Percentiles rank a stretch among this genome's conserved stretches.
Conservation (phyloP, 2,329 filamentous ascomycete genomes). For the Cytospora mali region DNA sequence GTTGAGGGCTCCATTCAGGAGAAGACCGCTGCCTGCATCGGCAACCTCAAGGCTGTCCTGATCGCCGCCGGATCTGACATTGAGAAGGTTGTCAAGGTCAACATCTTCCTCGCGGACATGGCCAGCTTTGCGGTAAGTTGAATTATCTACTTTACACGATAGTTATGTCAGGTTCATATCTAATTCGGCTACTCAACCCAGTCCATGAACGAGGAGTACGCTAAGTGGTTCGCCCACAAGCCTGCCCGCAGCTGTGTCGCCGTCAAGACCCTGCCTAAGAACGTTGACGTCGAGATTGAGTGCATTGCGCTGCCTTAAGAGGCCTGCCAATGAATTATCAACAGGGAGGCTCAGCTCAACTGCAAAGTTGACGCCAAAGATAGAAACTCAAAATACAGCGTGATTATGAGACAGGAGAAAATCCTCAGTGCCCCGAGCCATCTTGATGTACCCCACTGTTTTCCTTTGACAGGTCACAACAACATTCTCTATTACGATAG, state of each 20-base stretch:
- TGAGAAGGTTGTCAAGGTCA: conserved; percentile 84
- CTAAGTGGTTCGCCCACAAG: conserved; percentile 81
- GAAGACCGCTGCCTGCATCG: conserved; percentile 64
- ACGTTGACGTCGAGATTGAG: conserved; percentile 88
- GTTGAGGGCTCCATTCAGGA: conserved; percentile 64
- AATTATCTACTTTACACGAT: not conserved
- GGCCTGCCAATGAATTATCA: not conserved
- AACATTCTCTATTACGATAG: not conserved
- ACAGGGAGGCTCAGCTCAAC: not conserved
- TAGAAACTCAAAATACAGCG: not conserved
- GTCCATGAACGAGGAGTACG: conserved; percentile 84
- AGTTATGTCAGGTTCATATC: not conserved
- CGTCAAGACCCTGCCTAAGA: conserved; percentile 85
- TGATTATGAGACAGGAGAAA: not conserved
- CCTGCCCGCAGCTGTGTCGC: conserved; percentile 88
- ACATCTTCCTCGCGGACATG: conserved; percentile 92
- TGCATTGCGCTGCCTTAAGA: conserved; percentile 71
- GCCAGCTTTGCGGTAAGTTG: conserved; percentile 69
- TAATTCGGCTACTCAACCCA: conserved; percentile 31
- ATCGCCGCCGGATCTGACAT: conserved; percentile 78
- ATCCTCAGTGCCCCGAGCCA: not conserved
- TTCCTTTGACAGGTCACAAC: not conserved
- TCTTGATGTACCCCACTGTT: not conserved
- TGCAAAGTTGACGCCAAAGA: not conserved
- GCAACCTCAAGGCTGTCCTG: conserved; percentile 84